These are phyloP conservation scores for Lactifluus echinatus DNA, from an alignment of 768 basidiomycete species.

Conservation along the genomic window DNA sequence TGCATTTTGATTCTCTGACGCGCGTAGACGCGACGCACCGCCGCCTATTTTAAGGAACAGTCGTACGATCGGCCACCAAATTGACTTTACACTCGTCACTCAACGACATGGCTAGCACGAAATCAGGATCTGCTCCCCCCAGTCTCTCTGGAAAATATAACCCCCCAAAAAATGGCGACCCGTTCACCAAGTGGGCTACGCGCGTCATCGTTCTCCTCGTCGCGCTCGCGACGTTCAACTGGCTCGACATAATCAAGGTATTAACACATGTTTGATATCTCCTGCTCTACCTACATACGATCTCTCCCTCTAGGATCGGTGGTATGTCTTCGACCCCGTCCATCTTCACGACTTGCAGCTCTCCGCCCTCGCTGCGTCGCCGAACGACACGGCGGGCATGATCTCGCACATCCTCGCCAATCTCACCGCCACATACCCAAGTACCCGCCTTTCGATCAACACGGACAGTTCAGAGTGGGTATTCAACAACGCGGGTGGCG, in stretches of 20 bases:
- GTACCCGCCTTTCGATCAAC: conserved; percentile 45
- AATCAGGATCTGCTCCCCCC: not conserved
- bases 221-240: conserved; percentile 8
- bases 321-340: conserved; percentile 77
- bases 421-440: conserved; percentile 65
- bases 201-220: conserved; percentile 3
- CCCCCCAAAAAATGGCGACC: not conserved
- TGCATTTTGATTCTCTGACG: no score
- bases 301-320: conserved; percentile 48
- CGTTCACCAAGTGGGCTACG: conserved; percentile 11
- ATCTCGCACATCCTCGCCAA: conserved; percentile 75
- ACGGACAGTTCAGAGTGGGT: conserved; percentile 76
- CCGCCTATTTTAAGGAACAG: not conserved
- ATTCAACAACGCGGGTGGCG: conserved; percentile 95
- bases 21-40: no score
- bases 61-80: not conserved
- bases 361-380: conserved; percentile 58
- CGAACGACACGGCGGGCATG: conserved; percentile 62
- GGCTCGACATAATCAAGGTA: conserved; percentile 20
- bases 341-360: conserved; percentile 65
- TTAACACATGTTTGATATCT: no score
- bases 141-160: not conserved
- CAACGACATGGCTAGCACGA: not conserved
- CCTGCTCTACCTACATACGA: no score
- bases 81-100: not conserved